Evolutionary conservation across 2,329 filamentous ascomycete genomes (phyloP).

Genomic region (Penicillium sp.): DNA sequence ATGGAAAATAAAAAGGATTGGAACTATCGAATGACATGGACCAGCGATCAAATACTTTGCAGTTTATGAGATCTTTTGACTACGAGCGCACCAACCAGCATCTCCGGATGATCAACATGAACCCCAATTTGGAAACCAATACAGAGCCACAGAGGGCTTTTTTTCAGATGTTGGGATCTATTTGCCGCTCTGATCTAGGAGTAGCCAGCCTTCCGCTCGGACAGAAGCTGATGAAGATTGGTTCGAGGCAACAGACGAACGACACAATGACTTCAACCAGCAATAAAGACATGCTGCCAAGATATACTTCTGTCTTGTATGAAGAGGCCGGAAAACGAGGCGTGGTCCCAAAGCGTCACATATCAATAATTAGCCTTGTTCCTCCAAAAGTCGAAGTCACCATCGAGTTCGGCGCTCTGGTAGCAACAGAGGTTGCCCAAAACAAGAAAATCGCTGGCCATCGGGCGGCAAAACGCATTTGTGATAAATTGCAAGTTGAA

Average conservation of each 20-base stretch:
- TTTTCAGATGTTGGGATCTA: not conserved
- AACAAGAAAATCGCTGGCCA: constrained; percentile 4
- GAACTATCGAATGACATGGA: not conserved
- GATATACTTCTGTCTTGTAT: constrained; percentile 1
- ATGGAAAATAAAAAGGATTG: not conserved
- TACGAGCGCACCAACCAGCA: not conserved
- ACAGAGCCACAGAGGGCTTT: constrained; percentile 3
- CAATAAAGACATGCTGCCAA: not conserved
- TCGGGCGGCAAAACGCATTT: not conserved
- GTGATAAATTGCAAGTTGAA: not conserved
- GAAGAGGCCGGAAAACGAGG: not conserved
- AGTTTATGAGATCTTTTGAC: not conserved
- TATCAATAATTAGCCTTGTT: not conserved
- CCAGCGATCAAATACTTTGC: not conserved
- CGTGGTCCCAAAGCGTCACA: not conserved
- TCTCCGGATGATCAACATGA: not conserved
- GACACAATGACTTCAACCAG: not conserved
- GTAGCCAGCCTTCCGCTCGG: not conserved
- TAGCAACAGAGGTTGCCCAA: not conserved
- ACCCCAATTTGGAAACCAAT: not conserved
- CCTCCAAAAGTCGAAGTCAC: not conserved
- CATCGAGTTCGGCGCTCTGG: not conserved
- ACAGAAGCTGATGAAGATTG: not conserved
- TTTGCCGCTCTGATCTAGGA: not conserved
- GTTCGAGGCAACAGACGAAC: not conserved